Conservation (phyloP, 2,329 filamentous ascomycete species). For the Curvularia hawaiiensis region DNA sequence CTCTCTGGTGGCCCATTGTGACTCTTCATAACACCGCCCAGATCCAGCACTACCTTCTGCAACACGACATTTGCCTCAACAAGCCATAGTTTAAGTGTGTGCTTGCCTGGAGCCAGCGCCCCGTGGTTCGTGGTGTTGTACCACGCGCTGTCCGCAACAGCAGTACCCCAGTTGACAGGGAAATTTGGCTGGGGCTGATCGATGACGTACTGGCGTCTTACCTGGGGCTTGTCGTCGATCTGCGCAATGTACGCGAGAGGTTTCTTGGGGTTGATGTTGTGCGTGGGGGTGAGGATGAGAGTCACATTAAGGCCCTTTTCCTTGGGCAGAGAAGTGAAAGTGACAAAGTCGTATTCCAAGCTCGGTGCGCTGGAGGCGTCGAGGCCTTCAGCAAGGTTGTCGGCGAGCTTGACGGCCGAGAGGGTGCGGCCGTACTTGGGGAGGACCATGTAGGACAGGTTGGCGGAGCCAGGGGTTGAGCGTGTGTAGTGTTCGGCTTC, state of each 20-base stretch:
- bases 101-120: slow-evolving; percentile 42
- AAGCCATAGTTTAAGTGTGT: slow-evolving; percentile 53
- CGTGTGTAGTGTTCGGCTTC: slow-evolving; percentile 49
- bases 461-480: slow-evolving; percentile 25
- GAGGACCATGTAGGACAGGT: slow-evolving; percentile 37
- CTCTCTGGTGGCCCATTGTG: slow-evolving; percentile 49
- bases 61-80: slow-evolving; percentile 52
- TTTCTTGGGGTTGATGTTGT: slow-evolving; percentile 58
- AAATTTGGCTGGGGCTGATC: slow-evolving; percentile 49
- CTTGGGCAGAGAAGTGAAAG: slow-evolving; percentile 40
- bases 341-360: slow-evolving; percentile 47
- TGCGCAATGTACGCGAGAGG: slow-evolving; percentile 58
- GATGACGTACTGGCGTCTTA: slow-evolving; percentile 51
- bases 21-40: slow-evolving; percentile 40
- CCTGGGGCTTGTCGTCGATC: slow-evolving; percentile 49
- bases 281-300: slow-evolving; percentile 50
- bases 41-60: slow-evolving; percentile 45
- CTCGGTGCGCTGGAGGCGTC: slow-evolving; percentile 34
- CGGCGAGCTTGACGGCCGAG: slow-evolving; percentile 42
- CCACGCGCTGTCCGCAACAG: slow-evolving; percentile 60
- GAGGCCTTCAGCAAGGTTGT: slow-evolving; percentile 35
- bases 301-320: slow-evolving; percentile 46
- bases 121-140: slow-evolving; percentile 50
- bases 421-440: slow-evolving; percentile 46
- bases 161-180: slow-evolving; percentile 56